phyloP scores from a whole-genome alignment of 164 flowering plant species.

The Liquidambar formosana region DNA sequence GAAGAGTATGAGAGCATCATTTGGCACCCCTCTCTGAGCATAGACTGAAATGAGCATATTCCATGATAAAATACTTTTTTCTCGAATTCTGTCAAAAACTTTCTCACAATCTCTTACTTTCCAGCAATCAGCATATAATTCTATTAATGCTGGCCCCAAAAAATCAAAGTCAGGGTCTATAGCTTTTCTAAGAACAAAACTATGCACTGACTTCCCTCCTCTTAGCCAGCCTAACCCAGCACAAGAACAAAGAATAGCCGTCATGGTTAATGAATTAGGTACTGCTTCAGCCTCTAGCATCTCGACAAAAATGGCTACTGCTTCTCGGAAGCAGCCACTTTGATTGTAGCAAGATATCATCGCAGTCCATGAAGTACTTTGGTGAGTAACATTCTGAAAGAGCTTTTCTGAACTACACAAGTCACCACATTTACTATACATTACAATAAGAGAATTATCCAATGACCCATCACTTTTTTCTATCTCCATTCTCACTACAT shows the following conservation, averaged over 20 bases:
- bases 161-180: constrained; percentile 38
- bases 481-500: constrained; percentile 40
- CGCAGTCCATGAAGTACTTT: constrained; percentile 52
- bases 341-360: constrained; percentile 72
- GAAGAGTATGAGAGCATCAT: constrained; percentile 49
- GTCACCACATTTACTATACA: constrained; percentile 67
- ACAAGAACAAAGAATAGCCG: constrained; percentile 54
- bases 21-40: constrained; percentile 43
- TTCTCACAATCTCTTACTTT: constrained; percentile 30
- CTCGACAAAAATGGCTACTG: constrained; percentile 34
- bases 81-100: constrained; percentile 35
- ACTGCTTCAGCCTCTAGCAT: constrained; percentile 46
- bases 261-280: constrained; percentile 56
- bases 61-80: constrained; percentile 54
- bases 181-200: constrained; percentile 47
- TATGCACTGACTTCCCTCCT: constrained; percentile 68
- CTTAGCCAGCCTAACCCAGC: constrained; percentile 43
- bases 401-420: constrained; percentile 48
- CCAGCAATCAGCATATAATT: constrained; percentile 57
- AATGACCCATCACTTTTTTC: constrained; percentile 33
- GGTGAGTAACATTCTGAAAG: constrained; percentile 24
- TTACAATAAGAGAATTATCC: constrained; percentile 50
- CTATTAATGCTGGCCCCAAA: constrained; percentile 49
- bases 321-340: constrained; percentile 40
- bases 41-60: constrained; percentile 61